Conservation (phyloP, 441 rosid genomes). For the Brassica balearica region DNA sequence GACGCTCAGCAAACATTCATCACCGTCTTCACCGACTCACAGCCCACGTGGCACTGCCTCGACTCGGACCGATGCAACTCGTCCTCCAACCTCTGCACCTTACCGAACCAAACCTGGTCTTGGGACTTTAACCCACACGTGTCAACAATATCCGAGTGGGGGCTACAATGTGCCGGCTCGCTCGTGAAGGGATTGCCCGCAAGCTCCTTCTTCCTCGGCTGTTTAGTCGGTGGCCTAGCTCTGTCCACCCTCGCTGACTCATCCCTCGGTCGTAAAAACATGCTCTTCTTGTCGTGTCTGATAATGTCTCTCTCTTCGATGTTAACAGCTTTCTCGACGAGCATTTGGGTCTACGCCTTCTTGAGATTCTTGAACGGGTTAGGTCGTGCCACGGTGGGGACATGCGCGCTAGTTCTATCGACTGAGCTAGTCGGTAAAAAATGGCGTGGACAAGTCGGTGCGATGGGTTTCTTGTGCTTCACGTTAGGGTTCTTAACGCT, state of each 20-base stretch:
- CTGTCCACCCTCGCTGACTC: constrained; percentile 77
- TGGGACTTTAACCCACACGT: constrained; percentile 55
- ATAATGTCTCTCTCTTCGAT: constrained; percentile 60
- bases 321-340: constrained; percentile 55
- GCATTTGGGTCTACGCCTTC: constrained; percentile 66
- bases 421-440: constrained; percentile 68
- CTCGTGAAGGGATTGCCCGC: constrained; percentile 70
- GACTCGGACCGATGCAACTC: constrained; percentile 40
- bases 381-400: constrained; percentile 70
- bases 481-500: constrained; percentile 69
- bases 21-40: constrained; percentile 67
- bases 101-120: constrained; percentile 53
- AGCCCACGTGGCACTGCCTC: constrained; percentile 68
- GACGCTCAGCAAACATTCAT: constrained; percentile 84
- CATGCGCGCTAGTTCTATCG: constrained; percentile 67
- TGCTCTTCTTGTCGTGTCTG: constrained; percentile 63
- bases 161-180: constrained; percentile 56
- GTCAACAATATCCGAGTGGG: constrained; percentile 66
- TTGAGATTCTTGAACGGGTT: constrained; percentile 62
- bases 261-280: constrained; percentile 72
- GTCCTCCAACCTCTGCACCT: constrained; percentile 42
- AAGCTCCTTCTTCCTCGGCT: constrained; percentile 79
- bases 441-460: constrained; percentile 70
- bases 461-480: constrained; percentile 63
- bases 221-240: constrained; percentile 60